Percentiles rank a stretch among this genome's conserved stretches.
phyloP scores from a whole-genome alignment of 1,284 basidiomycete genomes.

The Cutaneotrichosporon cutaneum region DNA sequence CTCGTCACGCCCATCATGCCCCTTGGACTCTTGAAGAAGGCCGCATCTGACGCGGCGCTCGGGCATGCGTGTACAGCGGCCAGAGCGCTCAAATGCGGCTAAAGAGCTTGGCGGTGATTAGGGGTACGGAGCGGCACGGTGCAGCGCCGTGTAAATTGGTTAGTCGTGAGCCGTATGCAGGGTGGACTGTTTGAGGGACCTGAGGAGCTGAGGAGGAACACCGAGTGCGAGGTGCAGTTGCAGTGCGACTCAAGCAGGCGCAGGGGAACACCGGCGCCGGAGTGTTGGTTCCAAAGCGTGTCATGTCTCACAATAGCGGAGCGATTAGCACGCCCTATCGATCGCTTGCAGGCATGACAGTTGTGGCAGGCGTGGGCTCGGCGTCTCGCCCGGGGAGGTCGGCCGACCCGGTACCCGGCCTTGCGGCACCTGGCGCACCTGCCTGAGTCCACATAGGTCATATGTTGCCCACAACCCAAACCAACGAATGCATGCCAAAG shows the following conservation, averaged over 20 bases:
- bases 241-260: not conserved
- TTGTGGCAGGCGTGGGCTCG: no score
- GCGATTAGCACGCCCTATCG: no score
- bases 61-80: no score
- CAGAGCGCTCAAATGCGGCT: not conserved
- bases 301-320: not conserved
- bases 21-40: no score
- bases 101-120: not conserved
- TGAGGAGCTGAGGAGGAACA: no score
- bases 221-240: no score
- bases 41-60: not conserved
- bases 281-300: not conserved
- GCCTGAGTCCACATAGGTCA: no score
- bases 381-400: conserved; percentile 8
- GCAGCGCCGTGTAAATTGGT: not conserved
- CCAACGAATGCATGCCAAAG: not conserved
- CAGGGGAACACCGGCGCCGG: not conserved
- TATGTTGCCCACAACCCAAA: not conserved
- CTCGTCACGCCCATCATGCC: not conserved
- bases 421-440: not conserved
- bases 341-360: no score
- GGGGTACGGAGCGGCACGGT: not conserved
- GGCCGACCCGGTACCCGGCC: conserved; percentile 4
- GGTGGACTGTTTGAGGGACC: not conserved
- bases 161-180: not conserved